phyloP scores from a whole-genome alignment of 139 green algal species.

The Chlorella vulgaris region DNA sequence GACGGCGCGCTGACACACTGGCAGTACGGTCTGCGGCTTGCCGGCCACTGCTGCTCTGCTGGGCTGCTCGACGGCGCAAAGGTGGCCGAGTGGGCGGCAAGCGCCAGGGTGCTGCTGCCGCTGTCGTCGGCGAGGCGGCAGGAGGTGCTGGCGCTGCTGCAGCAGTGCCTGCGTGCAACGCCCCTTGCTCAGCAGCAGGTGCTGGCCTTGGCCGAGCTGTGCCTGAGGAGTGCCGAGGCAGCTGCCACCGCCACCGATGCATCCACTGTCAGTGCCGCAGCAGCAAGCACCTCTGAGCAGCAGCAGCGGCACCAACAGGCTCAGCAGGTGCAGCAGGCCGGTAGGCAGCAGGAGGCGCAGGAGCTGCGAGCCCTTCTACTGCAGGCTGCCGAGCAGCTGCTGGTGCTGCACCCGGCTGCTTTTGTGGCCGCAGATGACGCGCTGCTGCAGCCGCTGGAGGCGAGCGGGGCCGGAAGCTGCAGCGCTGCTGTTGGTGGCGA shows the following conservation, averaged over 20 bases:
- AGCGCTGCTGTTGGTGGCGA: neutral
- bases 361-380: constrained; percentile 3
- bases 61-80: constrained; percentile 12
- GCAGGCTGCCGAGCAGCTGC: neutral
- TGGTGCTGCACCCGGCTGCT: constrained; percentile 9
- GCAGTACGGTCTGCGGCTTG: constrained; percentile 13
- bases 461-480: neutral
- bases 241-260: neutral
- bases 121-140: constrained; percentile 1
- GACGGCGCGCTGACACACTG: neutral
- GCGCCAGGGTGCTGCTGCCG: constrained; percentile 14
- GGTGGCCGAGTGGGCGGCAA: constrained; percentile 18
- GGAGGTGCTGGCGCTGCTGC: constrained; percentile 6
- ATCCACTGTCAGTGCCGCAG: neutral
- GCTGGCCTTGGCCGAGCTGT: neutral
- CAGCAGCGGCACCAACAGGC: neutral
- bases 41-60: constrained; percentile 15
- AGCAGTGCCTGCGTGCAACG: neutral
- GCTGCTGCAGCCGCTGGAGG: constrained; percentile 9
- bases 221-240: constrained; percentile 5
- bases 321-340: neutral
- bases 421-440: constrained; percentile 26
- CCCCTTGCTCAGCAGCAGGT: constrained; percentile 23
- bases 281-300: neutral
- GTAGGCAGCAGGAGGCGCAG: neutral